phyloP scores from a whole-genome alignment of 495 filamentous ascomycete genomes.

The Tuber microsphaerosporum region DNA sequence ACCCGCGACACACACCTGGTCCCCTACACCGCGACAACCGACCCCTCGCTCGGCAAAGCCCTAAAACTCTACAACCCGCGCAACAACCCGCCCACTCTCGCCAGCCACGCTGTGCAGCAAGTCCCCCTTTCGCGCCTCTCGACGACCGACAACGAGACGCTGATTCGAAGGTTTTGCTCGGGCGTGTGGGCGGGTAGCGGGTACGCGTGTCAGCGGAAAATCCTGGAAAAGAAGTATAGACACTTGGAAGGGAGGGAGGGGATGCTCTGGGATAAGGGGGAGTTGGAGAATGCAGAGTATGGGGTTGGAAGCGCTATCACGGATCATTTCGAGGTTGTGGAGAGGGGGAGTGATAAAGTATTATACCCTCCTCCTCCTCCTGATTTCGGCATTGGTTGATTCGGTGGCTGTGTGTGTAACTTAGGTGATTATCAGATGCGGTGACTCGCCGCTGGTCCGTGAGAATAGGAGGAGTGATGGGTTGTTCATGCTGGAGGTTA shows the following conservation, averaged over 20 bases:
- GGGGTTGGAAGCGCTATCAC: constrained; percentile 59
- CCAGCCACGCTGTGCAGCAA: background rate
- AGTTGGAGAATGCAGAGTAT: constrained; percentile 52
- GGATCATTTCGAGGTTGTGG: constrained; percentile 71
- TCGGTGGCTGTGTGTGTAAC: background rate
- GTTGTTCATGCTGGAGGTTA: constrained; percentile 63
- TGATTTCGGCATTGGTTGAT: constrained; percentile 43
- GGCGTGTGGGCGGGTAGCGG: background rate
- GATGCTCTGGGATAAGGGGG: constrained; percentile 53
- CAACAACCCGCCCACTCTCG: background rate
- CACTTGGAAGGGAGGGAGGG: background rate
- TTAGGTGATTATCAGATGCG: constrained; percentile 52
- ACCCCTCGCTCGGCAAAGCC: background rate
- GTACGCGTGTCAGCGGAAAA: background rate
- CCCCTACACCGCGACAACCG: background rate
- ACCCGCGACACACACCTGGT: background rate
- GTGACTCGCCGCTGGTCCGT: constrained; percentile 55
- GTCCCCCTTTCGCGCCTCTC: background rate
- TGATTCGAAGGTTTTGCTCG: background rate
- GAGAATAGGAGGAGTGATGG: constrained; percentile 59
- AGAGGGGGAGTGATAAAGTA: constrained; percentile 52
- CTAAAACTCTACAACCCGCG: background rate
- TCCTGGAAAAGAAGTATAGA: background rate
- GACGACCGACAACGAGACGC: background rate
- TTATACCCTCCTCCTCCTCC: background rate